Percentiles rank a stretch among this genome's conserved stretches.
Conservation (phyloP, 148 eudicot species). For the Arbutus unedo region DNA sequence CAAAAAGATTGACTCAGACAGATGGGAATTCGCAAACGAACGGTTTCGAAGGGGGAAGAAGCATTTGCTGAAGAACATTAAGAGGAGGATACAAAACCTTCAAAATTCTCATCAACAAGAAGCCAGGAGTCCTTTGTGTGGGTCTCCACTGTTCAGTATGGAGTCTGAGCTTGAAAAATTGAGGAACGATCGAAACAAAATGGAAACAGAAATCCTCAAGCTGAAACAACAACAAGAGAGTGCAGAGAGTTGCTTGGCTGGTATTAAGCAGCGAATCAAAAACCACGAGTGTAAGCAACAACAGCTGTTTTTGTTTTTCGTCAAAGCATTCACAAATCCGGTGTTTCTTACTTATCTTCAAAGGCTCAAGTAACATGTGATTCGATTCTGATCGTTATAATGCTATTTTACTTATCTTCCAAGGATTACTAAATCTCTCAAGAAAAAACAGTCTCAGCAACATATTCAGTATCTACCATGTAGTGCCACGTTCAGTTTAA, state of each 20-base stretch:
- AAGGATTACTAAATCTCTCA: too few relatives aligned
- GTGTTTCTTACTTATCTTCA: too few relatives aligned
- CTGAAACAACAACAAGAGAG: constrained; percentile 52
- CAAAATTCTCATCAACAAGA: constrained; percentile 14
- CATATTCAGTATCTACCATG: neutral
- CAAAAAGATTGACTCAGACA: constrained; percentile 60
- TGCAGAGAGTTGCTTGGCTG: constrained; percentile 32
- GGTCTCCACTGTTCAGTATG: constrained; percentile 10
- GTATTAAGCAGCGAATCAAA: constrained; percentile 43
- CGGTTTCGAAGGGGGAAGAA: constrained; percentile 63
- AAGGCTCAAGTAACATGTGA: too few relatives aligned
- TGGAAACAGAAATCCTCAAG: constrained; percentile 42
- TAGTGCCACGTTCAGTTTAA: neutral
- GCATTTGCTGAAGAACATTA: constrained; percentile 57
- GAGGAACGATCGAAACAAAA: constrained; percentile 38
- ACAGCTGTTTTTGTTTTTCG: constrained; percentile 42
- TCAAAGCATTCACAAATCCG: constrained; percentile 45
- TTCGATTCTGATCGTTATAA: too few relatives aligned
- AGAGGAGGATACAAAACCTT: constrained; percentile 41
- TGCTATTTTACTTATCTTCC: too few relatives aligned
- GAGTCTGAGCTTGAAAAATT: constrained; percentile 47
- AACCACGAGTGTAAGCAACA: constrained; percentile 43
- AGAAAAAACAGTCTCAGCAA: too few relatives aligned
- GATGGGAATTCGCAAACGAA: constrained; percentile 72
- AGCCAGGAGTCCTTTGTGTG: constrained; percentile 1